These are phyloP conservation scores for Pichia nanzhaoensis DNA, from an alignment of 805 yeast species.

Conservation along the genomic window DNA sequence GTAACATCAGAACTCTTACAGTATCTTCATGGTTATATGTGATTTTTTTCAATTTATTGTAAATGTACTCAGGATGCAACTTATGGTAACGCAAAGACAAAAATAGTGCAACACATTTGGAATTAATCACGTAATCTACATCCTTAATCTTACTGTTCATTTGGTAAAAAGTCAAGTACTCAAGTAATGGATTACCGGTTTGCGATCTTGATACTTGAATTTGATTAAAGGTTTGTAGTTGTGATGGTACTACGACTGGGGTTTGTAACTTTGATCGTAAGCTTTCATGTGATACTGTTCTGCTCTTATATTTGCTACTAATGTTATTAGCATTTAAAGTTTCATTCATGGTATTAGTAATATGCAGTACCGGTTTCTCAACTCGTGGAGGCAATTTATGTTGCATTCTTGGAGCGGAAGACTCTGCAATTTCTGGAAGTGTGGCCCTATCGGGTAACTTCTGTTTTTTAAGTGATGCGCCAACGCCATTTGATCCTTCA, in stretches of 20 bases:
- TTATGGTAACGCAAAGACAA: slow-evolving; percentile 68
- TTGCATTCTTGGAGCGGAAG: too few relatives aligned
- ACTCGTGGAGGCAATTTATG: slow-evolving; percentile 8
- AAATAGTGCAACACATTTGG: slow-evolving; percentile 51
- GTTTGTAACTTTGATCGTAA: too few relatives aligned
- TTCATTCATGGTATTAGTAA: neutral
- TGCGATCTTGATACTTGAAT: slow-evolving; percentile 60
- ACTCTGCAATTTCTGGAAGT: neutral
- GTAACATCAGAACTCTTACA: slow-evolving; percentile 47
- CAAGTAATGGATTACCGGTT: slow-evolving; percentile 64
- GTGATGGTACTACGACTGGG: too few relatives aligned
- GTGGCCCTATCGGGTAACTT: slow-evolving; percentile 1
- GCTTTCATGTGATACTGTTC: too few relatives aligned
- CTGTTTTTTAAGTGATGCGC: neutral
- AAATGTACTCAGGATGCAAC: slow-evolving; percentile 67
- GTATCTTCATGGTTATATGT: slow-evolving; percentile 18
- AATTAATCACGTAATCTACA: slow-evolving; percentile 61
- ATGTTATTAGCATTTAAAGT: neutral
- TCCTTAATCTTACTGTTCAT: slow-evolving; percentile 41
- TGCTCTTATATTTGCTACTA: neutral
- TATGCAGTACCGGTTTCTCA: neutral
- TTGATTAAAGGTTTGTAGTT: slow-evolving; percentile 6
- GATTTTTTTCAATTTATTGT: slow-evolving; percentile 42
- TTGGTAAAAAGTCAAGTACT: slow-evolving; percentile 45
- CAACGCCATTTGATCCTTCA: too few relatives aligned